Base-by-base conservation (phyloP, 495 filamentous ascomycete species). In the Haplographium delicatum region DNA sequence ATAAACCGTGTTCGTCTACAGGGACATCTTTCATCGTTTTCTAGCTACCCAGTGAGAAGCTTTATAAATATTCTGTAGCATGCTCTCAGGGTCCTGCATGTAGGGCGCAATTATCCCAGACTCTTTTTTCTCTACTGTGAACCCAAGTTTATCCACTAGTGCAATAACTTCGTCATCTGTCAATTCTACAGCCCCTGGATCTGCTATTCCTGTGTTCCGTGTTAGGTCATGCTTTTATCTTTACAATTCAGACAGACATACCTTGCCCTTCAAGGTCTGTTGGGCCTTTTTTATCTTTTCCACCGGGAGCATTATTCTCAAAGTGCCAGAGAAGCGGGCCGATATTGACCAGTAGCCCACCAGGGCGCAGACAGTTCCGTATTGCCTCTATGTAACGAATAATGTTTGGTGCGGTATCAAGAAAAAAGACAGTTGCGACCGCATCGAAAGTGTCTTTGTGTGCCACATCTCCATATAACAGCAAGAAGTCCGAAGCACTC, bases 261-360 rank as follows among this genome's bases (percentile, higher is more conserved):
- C 23, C 44, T 35, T 53, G 49, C 53, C 50, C 22, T 19, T 47
- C 20, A 19, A 19, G 4, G 6, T 9, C 6, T 18, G 35, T 39
- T 19, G 4, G 16, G 28, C 24, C 44, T 22, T 40, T 18, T 30
- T 28, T 5, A 15, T 44, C 35, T 26, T 41, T 43, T 55, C 53
- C 60, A 33, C 69, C 71, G 16, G 72, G 72, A 41, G 71, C 66
- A 39, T 75, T 68, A 45, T 78, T 72, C 56, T 84, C 83, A 61
- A 87, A 93, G 60, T 96, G 90, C 89, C 89, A 98, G 16, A 96
- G 72, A 37, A 98, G 68, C 8, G 93, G 93, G 0, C 93, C 93
- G 18, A 93, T 67, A 65, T 97, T 98, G 54, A 90, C 82, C 75
- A 93, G 89, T 6, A 94, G 47, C 3, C 93, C 93, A 18, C 84